Conservation (phyloP, 495 filamentous ascomycete genomes). For the Tuber borchii region DNA sequence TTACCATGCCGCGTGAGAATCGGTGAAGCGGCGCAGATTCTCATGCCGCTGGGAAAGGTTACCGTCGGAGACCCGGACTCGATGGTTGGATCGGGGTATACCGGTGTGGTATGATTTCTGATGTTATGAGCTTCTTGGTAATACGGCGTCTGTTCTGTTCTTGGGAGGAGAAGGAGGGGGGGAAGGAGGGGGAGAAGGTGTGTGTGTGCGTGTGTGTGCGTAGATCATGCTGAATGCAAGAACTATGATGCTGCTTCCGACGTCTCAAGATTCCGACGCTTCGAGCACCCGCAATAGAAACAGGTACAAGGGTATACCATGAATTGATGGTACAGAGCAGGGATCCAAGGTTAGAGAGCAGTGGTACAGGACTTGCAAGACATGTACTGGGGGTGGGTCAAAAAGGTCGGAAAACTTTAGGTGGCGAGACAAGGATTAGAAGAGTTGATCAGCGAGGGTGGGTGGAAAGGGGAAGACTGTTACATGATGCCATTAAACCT, state of each 20-base stretch:
- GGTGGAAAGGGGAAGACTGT: no score
- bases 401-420: no score
- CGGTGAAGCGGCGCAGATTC: not conserved
- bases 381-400: no score
- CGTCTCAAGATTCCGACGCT: not conserved
- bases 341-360: no score
- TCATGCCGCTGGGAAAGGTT: not conserved
- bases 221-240: not conserved
- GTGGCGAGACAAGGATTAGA: no score
- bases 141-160: slow-evolving; percentile 66
- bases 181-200: slow-evolving; percentile 49
- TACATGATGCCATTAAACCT: no score
- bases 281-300: not conserved
- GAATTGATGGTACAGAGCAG: no score
- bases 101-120: slow-evolving; percentile 53
- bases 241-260: not conserved
- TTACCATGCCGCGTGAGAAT: not conserved
- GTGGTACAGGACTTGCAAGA: no score
- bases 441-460: no score
- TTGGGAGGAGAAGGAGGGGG: slow-evolving; percentile 58
- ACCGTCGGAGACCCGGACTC: not conserved
- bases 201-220: slow-evolving; percentile 65
- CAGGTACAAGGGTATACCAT: no score
- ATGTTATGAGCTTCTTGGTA: slow-evolving; percentile 63
- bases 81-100: not conserved